Base-by-base conservation (phyloP, 208 protist species). In the Wallacemonas sp. region DNA sequence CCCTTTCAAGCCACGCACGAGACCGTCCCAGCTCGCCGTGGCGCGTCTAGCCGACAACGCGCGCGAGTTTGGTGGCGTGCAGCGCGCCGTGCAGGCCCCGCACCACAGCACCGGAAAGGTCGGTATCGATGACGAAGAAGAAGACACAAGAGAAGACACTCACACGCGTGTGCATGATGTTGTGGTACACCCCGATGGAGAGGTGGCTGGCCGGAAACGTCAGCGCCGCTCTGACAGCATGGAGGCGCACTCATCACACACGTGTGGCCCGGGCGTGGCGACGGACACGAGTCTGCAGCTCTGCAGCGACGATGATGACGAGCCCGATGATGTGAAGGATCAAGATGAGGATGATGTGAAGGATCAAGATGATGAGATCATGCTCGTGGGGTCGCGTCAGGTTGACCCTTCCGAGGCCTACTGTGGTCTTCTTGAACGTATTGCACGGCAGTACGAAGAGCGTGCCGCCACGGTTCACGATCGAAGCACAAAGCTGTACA, bases 361-460 rank as follows among this genome's bases (percentile, higher is more conserved):
- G 21, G 53, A 63, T 19, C 58, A 61, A 17, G 70, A 72, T 15
- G 73, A 80, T 11, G 75, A 72, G 5, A 80, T 80, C 27, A 54
- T 51, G 4, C 61, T 94, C 22, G 45, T 88, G 17, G 76, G 76
- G 28, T 66, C 74, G 15, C 66, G 82, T 8, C 76, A 80, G 49
- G 66, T 79, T 6, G 59, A 76, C 2, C 74, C 80, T 1, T 51
- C 62, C 19, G 66, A 79, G n/a, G 80, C 72, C 22, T 94, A 94
- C 59, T 63, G 64, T 2, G 70, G 77, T 27, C 72, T 75, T 0
- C 68, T 91, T 3, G 61, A 77, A 9, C 71, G 80, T 49, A 76
- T 64, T 41, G 41, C 71, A 0, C 28, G 56, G 0, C 62, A 70
- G 26, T 72, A 83, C 61, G 44, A 78, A 45, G 61, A 55, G 28